Conservation (phyloP, 176 grass and related monocot species). For the Poa annua region DNA sequence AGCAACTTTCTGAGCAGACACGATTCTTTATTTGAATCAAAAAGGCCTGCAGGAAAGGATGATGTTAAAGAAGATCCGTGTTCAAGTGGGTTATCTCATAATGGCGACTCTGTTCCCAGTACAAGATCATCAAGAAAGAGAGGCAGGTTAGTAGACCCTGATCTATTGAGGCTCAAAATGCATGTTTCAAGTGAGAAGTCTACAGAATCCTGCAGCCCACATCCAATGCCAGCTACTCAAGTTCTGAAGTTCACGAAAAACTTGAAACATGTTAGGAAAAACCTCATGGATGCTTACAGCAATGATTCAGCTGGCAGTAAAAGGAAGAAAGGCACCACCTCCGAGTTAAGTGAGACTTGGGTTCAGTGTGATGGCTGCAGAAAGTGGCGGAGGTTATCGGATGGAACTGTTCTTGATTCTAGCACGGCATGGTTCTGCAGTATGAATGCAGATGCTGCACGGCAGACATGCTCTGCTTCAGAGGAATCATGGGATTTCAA, state of each 20-base stretch:
- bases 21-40: slow-evolving; percentile 36
- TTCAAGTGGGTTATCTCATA: slow-evolving; percentile 29
- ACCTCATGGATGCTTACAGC: slow-evolving; percentile 55
- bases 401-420: slow-evolving; percentile 61
- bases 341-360: slow-evolving; percentile 74
- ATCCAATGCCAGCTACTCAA: slow-evolving; percentile 43
- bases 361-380: slow-evolving; percentile 93
- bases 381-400: slow-evolving; percentile 78
- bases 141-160: slow-evolving; percentile 50
- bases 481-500: slow-evolving; percentile 73
- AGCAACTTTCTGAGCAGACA: slow-evolving; percentile 44
- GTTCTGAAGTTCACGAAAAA: slow-evolving; percentile 58
- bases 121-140: slow-evolving; percentile 60
- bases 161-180: slow-evolving; percentile 21
- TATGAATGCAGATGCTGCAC: slow-evolving; percentile 79
- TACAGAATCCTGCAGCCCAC: slow-evolving; percentile 17
- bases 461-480: slow-evolving; percentile 63
- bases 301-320: slow-evolving; percentile 40
- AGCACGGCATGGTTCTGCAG: slow-evolving; percentile 84
- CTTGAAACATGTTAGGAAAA: slow-evolving; percentile 56
- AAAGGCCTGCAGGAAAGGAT: slow-evolving; percentile 45
- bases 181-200: slow-evolving; percentile 42
- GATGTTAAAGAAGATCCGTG: slow-evolving; percentile 33
- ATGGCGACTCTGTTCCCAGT: slow-evolving; percentile 41
- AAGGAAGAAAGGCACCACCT: slow-evolving; percentile 55